Evolutionary conservation across 805 yeast genomes (phyloP), one percentile per base, ranked within the genome.

Genomic region (Scheffersomyces ergatensis): DNA sequence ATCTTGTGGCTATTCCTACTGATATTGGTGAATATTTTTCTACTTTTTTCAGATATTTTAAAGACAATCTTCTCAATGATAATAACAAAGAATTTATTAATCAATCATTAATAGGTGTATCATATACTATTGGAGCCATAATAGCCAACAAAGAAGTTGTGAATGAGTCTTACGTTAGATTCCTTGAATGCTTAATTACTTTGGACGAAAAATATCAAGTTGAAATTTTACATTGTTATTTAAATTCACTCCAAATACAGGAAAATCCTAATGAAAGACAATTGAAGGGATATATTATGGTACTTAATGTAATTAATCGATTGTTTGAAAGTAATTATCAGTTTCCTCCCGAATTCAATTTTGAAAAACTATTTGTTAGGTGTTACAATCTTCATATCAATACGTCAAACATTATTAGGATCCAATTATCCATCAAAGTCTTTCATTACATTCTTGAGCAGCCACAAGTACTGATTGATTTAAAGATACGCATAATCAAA

Each of bases 311-410:
- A 27, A 50, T 73, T 34, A 60, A 69, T 17, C 63, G 62, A 32
- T 27, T 76, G 3, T 62, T 75, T 41, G 80, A 76, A 34, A 43
- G 67, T 8, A 63, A 63, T 34, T 33, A 63, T 2, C 34, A 30
- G 6, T 40, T 69, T n/a, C 75, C 76, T 0, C 19, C 12, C 0
- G 40, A 31, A 1, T 62, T 64, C 33, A 51, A 55, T 19, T 50
- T 58, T 15, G 51, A 63, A 27, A 59, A 66, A 1, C 54, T 81
- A 4, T 77, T 65, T 34, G 65, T 76, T 1, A 60, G 80, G 23
- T 58, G 76, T 4, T 80, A 71, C 62, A 83, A 83, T 51, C 55
- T 80, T 25, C 83, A 82, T 39, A 60, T 83, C 25, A 74, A 73
- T 42, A 74, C 79, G 1, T 53, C 66, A 4, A 70, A 67, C 37